Evolutionary conservation across 2,329 filamentous ascomycete genomes (phyloP).

Genomic region (Beauveria sp.): DNA sequence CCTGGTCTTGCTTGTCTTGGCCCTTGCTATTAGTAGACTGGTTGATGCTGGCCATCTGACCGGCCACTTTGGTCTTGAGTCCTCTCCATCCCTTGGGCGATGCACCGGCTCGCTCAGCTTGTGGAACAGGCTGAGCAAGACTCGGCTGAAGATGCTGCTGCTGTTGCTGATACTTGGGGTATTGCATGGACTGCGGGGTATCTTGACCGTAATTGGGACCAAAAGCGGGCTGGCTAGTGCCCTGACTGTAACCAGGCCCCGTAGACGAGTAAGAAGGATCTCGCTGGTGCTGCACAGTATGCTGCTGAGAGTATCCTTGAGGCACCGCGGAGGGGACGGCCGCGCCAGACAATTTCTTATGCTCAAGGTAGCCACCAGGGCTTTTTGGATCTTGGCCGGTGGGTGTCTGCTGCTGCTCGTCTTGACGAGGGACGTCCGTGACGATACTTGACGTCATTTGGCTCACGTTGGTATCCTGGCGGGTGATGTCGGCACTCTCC

Average conservation of each 20-base stretch:
- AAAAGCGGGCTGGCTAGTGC: background rate
- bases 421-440: background rate
- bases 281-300: background rate
- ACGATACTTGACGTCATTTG: background rate
- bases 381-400: background rate
- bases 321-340: background rate
- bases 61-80: constrained; percentile 25
- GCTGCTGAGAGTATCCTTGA: background rate
- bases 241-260: background rate
- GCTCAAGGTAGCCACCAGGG: background rate
- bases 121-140: background rate
- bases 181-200: background rate
- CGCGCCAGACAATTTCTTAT: background rate
- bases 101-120: background rate
- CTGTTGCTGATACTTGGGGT: background rate
- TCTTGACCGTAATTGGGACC: background rate
- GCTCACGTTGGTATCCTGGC: background rate
- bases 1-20: background rate
- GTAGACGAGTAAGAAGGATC: background rate
- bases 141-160: background rate
- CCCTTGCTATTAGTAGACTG: background rate
- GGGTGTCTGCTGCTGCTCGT: background rate
- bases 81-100: constrained; percentile 25
- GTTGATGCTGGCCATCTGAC: constrained; percentile 18
- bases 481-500: background rate